These are phyloP conservation scores for Evernia prunastri DNA, from an alignment of 495 filamentous ascomycete species.

Conservation along the genomic window DNA sequence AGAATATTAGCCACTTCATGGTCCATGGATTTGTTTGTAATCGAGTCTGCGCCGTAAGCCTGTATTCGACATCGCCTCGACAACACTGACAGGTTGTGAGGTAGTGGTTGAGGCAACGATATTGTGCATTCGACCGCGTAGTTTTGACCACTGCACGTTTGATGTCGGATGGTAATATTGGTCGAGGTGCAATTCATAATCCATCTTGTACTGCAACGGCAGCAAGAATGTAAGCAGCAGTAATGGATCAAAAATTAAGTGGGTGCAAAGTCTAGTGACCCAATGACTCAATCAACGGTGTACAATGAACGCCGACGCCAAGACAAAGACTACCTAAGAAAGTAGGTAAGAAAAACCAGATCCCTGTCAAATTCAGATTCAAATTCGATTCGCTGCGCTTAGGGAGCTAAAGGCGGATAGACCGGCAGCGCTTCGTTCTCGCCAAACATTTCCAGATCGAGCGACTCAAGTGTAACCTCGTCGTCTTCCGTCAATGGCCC, in stretches of 20 bases:
- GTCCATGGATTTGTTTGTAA: no score
- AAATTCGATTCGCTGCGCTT: background rate
- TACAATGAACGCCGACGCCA: background rate
- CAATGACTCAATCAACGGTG: background rate
- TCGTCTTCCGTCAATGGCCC: background rate
- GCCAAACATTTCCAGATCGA: background rate
- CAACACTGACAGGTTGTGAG: no score
- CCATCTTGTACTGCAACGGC: background rate
- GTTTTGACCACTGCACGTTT: background rate
- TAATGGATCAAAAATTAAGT: background rate
- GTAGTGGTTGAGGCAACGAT: no score
- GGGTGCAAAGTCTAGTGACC: background rate
- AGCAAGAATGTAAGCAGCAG: background rate
- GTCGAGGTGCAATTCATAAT: background rate
- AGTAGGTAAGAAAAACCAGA: no score
- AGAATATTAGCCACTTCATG: no score
- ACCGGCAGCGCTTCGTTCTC: background rate
- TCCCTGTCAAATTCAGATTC: constrained; percentile 4
- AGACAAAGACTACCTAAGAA: background rate
- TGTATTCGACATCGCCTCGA: no score
- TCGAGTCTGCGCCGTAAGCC: no score
- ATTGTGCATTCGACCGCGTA: no score
- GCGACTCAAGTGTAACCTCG: constrained; percentile 9
- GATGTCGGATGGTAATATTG: background rate
- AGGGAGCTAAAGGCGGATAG: constrained; percentile 3